These are phyloP conservation scores for Cephalotrichum gorgonifer DNA, from an alignment of 2,329 filamentous ascomycete genomes.

Conservation along the genomic window DNA sequence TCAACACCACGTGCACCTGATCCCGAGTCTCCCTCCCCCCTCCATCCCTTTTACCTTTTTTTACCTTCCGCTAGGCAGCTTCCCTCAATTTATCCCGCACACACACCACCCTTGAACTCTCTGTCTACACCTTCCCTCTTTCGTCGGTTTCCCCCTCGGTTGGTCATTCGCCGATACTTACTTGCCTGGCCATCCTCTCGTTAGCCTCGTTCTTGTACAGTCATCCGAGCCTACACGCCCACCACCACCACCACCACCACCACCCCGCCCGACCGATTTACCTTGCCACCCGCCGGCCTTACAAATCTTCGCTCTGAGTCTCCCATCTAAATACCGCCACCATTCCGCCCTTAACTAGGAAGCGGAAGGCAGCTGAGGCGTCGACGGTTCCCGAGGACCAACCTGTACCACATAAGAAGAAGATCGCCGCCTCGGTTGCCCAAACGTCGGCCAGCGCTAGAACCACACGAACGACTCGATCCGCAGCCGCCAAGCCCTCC, in stretches of 20 bases:
- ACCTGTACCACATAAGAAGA: conserved; percentile 37
- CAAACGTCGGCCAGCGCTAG: background rate
- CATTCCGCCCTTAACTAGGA: conserved; percentile 50
- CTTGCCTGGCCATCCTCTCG: background rate
- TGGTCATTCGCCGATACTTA: background rate
- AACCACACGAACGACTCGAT: conserved; percentile 39
- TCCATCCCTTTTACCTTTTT: too few relatives aligned
- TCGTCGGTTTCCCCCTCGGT: background rate
- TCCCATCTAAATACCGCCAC: conserved; percentile 25
- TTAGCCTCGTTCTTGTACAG: background rate
- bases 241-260: background rate
- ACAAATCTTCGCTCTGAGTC: background rate
- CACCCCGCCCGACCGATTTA: background rate
- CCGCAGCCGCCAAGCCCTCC: conserved; percentile 42
- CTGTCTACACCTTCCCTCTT: too few relatives aligned
- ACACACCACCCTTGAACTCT: too few relatives aligned
- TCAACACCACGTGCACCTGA: background rate
- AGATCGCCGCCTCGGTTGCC: conserved; percentile 45
- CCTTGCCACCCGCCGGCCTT: background rate
- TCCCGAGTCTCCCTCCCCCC: background rate
- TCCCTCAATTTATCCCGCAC: too few relatives aligned
- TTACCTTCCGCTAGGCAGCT: background rate
- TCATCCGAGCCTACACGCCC: background rate
- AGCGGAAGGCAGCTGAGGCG: conserved; percentile 58
- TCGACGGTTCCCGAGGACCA: conserved; percentile 37